Evolutionary conservation across 495 filamentous ascomycete species (phyloP).

Genomic region (Tuber melanosporum): DNA sequence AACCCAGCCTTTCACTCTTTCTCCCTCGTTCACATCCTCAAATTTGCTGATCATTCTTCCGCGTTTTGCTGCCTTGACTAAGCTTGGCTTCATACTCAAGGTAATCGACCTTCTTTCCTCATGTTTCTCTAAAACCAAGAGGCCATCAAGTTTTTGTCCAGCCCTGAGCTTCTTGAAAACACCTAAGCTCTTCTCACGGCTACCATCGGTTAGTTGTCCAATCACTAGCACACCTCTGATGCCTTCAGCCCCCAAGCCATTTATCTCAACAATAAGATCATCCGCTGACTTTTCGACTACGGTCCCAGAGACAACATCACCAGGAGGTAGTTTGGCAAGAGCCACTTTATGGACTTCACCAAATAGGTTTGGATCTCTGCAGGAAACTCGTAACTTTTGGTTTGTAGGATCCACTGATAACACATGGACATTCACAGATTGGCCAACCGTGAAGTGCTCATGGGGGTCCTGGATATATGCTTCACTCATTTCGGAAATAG

Average conservation of each 20-base stretch:
- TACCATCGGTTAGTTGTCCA: constrained; percentile 76
- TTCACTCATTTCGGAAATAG: constrained; percentile 94
- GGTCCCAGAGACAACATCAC: constrained; percentile 64
- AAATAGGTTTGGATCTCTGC: constrained; percentile 77
- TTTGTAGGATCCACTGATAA: constrained; percentile 66
- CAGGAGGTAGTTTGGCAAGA: constrained; percentile 62
- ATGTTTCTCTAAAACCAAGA: constrained; percentile 75
- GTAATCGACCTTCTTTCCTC: constrained; percentile 63
- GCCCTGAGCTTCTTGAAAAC: constrained; percentile 71
- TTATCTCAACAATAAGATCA: constrained; percentile 69
- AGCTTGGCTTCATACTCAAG: constrained; percentile 70
- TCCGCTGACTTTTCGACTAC: constrained; percentile 81
- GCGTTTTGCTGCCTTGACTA: constrained; percentile 67
- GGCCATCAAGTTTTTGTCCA: constrained; percentile 70
- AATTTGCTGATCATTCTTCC: constrained; percentile 59
- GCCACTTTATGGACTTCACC: constrained; percentile 66
- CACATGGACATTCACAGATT: constrained; percentile 82
- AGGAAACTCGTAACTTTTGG: constrained; percentile 74
- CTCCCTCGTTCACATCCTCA: constrained; percentile 62
- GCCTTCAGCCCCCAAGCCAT: constrained; percentile 46
- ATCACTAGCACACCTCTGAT: constrained; percentile 68
- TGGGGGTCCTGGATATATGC: constrained; percentile 82
- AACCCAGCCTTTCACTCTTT: constrained; percentile 71
- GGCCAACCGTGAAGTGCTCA: constrained; percentile 81
- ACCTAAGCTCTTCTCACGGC: constrained; percentile 62